Percentiles rank a stretch among this genome's conserved stretches.
Conservation (phyloP, 2,329 filamentous ascomycete genomes). For the Xylaria sp. region DNA sequence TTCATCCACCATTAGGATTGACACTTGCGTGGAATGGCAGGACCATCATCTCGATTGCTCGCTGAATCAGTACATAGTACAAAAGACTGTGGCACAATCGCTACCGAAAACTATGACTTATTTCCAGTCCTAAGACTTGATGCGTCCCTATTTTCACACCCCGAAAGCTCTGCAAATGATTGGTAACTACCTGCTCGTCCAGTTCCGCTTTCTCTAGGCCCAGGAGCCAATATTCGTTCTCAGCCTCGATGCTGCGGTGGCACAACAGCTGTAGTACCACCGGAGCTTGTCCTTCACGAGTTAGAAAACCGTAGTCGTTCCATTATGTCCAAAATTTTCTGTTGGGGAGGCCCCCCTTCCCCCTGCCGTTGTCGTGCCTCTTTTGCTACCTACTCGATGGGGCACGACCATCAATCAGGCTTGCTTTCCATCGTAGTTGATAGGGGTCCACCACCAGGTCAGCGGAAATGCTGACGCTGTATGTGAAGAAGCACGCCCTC, state of each 20-base stretch:
- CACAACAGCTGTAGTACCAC: constrained; percentile 27
- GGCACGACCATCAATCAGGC: neutral
- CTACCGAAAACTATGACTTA: constrained; percentile 17
- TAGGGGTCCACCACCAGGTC: neutral
- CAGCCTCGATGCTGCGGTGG: constrained; percentile 17
- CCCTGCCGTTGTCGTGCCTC: constrained; percentile 4
- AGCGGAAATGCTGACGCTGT: neutral
- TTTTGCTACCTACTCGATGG: constrained; percentile 2
- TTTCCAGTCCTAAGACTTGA: constrained; percentile 8
- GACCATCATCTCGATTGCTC: constrained; percentile 8
- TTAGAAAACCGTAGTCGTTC: constrained; percentile 7
- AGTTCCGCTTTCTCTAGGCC: constrained; percentile 23
- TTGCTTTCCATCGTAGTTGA: neutral
- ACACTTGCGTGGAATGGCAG: constrained; percentile 15
- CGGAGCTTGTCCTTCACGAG: constrained; percentile 9
- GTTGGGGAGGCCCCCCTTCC: constrained; percentile 1
- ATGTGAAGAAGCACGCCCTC: neutral
- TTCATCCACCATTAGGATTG: constrained; percentile 17
- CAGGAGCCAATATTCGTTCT: constrained; percentile 20
- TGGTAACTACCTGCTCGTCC: constrained; percentile 11
- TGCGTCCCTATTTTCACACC: constrained; percentile 22
- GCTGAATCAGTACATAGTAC: constrained; percentile 18
- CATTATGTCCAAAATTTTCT: constrained; percentile 11
- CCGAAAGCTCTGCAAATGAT: constrained; percentile 7
- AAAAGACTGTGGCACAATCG: constrained; percentile 13